Evolutionary conservation across 345 rosid genomes (phyloP), one percentile per base, ranked within the genome.

Genomic region (Litchi chinensis): DNA sequence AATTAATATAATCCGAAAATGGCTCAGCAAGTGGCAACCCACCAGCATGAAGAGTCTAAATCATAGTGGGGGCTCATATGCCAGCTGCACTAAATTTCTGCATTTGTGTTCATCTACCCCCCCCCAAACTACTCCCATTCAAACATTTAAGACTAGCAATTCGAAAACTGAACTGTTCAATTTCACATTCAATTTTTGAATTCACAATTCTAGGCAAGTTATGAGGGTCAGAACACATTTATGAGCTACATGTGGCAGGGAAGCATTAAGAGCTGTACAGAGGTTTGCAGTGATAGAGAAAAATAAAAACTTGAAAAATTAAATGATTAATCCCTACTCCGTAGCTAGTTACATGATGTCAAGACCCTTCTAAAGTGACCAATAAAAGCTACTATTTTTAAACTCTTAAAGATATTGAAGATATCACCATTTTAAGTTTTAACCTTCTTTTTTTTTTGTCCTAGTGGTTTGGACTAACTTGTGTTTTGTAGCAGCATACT

Each of bases 241-340:
- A 89, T 87, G 83, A 82, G 72, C 26, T 50, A 80, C 88, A 85
- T 87, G 84, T 89, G 89, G 62, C 81, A 60, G 39, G n/a, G 70
- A 68, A 50, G 86, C 90, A 72, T 77, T 75, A 60, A 89, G 60
- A 57, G 83, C 83, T 76, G 76, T 16, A 32, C 81, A 74, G 79
- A 77, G 69, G 57, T 74, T 71, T 82, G 81, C 87, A 69, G 83
- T 13, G 6, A 63, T n/a, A 60, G 65, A 60, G 28, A n/a, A 21
- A 60, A 5, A 60, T 3, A 60, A 44, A 12, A 57, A 21, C 72
- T 32, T 32, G 50, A 16, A 46, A 77, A 59, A 52, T 79, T 41
- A 79, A 67, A 77, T 43, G 75, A 73, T 57, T 19, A 76, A 18
- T 21, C 60, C 52, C 62, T 4, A 76, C 13, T 21, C 60, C 52